Evolutionary conservation across 2,329 filamentous ascomycete genomes (phyloP).

Genomic region (Botryotinia calthae): DNA sequence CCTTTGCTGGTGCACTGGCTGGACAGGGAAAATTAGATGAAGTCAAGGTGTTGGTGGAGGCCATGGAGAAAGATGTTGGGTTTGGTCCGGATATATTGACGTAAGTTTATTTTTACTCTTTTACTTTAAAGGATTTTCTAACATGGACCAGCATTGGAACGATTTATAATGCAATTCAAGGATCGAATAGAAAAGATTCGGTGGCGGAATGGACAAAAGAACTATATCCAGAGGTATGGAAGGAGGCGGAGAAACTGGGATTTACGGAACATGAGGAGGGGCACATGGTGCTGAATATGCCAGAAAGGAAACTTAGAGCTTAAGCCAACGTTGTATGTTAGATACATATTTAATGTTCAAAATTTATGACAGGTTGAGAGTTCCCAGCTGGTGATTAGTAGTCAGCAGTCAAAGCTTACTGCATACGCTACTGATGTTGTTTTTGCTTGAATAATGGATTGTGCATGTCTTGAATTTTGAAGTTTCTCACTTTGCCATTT

Average conservation of each 20-base stretch:
- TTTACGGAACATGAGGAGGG: constrained; percentile 33
- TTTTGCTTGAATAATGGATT: not conserved
- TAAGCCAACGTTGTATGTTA: constrained; percentile 9
- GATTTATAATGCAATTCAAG: constrained; percentile 71
- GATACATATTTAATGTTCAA: not conserved
- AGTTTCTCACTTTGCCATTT: no score
- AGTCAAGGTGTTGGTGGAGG: constrained; percentile 62
- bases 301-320: constrained; percentile 29
- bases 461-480: not conserved
- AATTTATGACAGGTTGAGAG: not conserved
- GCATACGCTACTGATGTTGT: no score
- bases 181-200: constrained; percentile 60
- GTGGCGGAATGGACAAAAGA: constrained; percentile 73
- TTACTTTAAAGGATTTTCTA: constrained; percentile 7
- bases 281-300: constrained; percentile 34
- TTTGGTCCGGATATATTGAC: constrained; percentile 65
- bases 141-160: constrained; percentile 60
- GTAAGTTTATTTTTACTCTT: constrained; percentile 51
- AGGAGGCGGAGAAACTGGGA: constrained; percentile 48
- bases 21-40: constrained; percentile 69
- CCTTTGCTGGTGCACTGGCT: constrained; percentile 74
- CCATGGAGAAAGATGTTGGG: constrained; percentile 65
- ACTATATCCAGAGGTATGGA: constrained; percentile 68
- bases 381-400: not conserved
- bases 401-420: not conserved